Evolutionary conservation across 1,284 basidiomycete genomes (phyloP), one percentile per base, ranked within the genome.

Genomic region (Stygiomarasmius scandens): DNA sequence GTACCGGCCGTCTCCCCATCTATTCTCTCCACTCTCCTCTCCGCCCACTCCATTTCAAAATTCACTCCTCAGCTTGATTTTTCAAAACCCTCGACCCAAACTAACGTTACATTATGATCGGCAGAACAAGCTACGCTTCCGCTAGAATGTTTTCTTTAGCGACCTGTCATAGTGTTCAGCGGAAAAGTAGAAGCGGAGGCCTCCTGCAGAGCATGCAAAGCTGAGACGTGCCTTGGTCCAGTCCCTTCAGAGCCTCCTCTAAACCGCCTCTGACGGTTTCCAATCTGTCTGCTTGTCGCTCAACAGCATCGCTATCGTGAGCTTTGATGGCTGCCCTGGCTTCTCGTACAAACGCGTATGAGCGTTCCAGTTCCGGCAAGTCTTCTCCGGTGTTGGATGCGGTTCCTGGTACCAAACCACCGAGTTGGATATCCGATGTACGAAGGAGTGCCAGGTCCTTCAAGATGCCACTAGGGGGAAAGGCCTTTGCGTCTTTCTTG

Each of bases 391-490:
- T 11, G 64, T 43, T 3, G 65, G 38, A 24, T 63, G 44, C 19
- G 2, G 1, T 29, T 46, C 67, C 61, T 24, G 75, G 66, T 27
- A 84, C 62, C 27, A 83, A 62, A 14, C 68, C 67, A 19, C 79
- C 72, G 16, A 89, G 64, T 64, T 89, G 81, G 32, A 84, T 60
- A 47, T 81, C 82, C 5, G 84, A 84, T 22, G 83, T 82, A 43
- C 86, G 82, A 22, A 92, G 72, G 27, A 89, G 71, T 2, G 89
- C 88, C 27, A 92, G 81, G 69, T 92, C 90, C n/a, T 81, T 84
- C 43, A 91, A 76, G 2, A 83, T 85, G 58, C 83, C 78, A 56
- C 77, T 71, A 46, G 90, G 75, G 6, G 85, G 74, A 24, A 92
- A 75, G 10, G 84, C 79, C 62, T 83, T 83, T 3, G 61, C 57